Conservation (phyloP, 2,329 filamentous ascomycete species). For the Paradendryphiella salina region DNA sequence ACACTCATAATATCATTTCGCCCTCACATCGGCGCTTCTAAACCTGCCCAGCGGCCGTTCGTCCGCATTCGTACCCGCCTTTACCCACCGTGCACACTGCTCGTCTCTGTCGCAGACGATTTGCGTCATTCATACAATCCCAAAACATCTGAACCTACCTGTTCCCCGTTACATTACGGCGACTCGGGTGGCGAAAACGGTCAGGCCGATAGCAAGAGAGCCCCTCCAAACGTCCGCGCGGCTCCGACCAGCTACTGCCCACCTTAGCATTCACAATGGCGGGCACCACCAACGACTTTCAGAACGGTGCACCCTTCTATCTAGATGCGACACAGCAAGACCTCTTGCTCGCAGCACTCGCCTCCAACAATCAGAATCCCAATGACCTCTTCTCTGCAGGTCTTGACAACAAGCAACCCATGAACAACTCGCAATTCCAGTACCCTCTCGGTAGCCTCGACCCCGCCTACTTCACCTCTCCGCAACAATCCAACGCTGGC, state of each 20-base stretch:
- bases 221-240: slow-evolving; percentile 8
- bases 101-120: slow-evolving; percentile 1
- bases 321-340: slow-evolving; percentile 54
- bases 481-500: slow-evolving; percentile 44
- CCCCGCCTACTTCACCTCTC: slow-evolving; percentile 45
- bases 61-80: slow-evolving; percentile 12
- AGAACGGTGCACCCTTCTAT: slow-evolving; percentile 49
- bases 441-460: slow-evolving; percentile 43
- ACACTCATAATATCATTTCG: slow-evolving; percentile 10
- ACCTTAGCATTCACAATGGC: slow-evolving; percentile 35
- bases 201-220: slow-evolving; percentile 5
- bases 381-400: slow-evolving; percentile 34
- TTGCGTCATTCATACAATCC: slow-evolving; percentile 20
- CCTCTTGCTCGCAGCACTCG: slow-evolving; percentile 53
- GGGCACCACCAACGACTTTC: slow-evolving; percentile 45
- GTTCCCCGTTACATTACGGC: slow-evolving; percentile 2
- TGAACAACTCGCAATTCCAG: slow-evolving; percentile 35
- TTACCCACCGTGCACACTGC: slow-evolving; percentile 14
- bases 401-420: slow-evolving; percentile 21
- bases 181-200: slow-evolving; percentile 15
- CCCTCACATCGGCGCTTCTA: slow-evolving; percentile 2
- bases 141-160: slow-evolving; percentile 2
- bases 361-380: slow-evolving; percentile 49
- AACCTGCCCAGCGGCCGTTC: neutral
- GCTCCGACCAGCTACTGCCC: neutral